Base-by-base conservation (phyloP, 2,329 filamentous ascomycete species). In the Exophiala sp. region DNA sequence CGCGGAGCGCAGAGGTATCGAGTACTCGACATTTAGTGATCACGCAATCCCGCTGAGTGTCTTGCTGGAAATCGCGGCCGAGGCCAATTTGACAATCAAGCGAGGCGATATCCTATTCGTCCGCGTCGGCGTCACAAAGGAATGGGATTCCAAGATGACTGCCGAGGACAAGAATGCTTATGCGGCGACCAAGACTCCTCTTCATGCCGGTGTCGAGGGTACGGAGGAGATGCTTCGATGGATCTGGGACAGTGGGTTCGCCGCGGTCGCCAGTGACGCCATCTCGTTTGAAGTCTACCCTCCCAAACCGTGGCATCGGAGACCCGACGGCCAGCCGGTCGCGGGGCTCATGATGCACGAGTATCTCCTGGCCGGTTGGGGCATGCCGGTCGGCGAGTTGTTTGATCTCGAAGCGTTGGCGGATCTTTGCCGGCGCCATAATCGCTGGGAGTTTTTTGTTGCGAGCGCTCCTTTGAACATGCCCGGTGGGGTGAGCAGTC, bases 221-320 rank as follows among this genome's bases (percentile, higher is more conserved):
- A 72, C 70, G 2, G 66, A 73, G 13, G 70, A 68, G 3, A 73
- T 72, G 5, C 67, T 79, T 11, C 68, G 71, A 30, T 82, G 79
- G 78, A 65, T 81, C 14, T 82, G 78, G 77, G 73, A 80, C 46
- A 69, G 74, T 43, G 66, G 69, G 11, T 80, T 82, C 56, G 66
- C 77, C 0, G 79, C 79, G 1, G 72, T 81, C 0, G 79, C 73
- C 0, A 74, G 78, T 1, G 80, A 83, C 51, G 70, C 73, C 42
- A 74, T 78, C 8, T 70, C 68, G 3, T 75, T 65, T 32, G 76
- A 78, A 2, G 79, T 83, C 50, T 71, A 73, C 34, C 52, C 51
- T 55, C 47, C 54, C 1, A 48, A 53, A 30, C 37, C 48, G 18
- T 43, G 32, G n/a, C 49, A 50, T 48, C 23, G 38, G 7, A 38